Base-by-base conservation (phyloP, 176 grass and related monocot species). In the Eremochloa ophiuroides region DNA sequence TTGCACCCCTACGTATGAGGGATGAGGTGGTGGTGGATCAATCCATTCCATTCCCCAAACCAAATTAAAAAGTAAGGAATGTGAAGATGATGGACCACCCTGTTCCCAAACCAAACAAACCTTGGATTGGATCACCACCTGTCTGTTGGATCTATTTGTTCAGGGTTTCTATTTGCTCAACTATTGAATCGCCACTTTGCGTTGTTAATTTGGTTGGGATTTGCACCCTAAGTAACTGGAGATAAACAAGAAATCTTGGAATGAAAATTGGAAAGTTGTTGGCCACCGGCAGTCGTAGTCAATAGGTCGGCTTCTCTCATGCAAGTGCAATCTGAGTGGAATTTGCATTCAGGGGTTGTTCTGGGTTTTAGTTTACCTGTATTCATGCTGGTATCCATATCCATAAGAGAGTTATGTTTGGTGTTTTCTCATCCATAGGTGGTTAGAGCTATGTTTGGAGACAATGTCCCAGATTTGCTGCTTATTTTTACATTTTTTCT, bases 301-400 rank as follows among this genome's bases (percentile, higher is more conserved):
- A 50, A 58, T 75, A 63, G 30, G 48, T 62, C 17, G 41, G 48
- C 48, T 55, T 23, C 3, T 82, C 33, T 41, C 33, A 7, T 53
- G 22, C 66, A 22, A 29, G 35, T 44, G 1, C 11, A 37, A 47
- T 39, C 16, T 58, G 35, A 39, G 20, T 12, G 2, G 6, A 26
- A 82, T 30, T 23, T 55, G 30, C 70, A 61, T 75, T 51, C 50
- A 63, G 65, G 12, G 59, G 22, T 47, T 61, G 22, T 84, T 87
- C 42, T 40, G 27, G 8, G 44, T 28, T 75, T 51, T 74, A 78
- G 17, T 83, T 78, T 72, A 8, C 14, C 47, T 82, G 7, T 64
- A 22, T 66, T 28, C 4, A 64, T 78, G 7, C 69, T 47, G 35
- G 37, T 83, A 73, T 71, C 62, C 33, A 16, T 51, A 27, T 58